Percentiles rank a stretch among this genome's conserved stretches.
Evolutionary conservation across 768 basidiomycete species (phyloP).

Genomic region (Pleurotus sapidus): DNA sequence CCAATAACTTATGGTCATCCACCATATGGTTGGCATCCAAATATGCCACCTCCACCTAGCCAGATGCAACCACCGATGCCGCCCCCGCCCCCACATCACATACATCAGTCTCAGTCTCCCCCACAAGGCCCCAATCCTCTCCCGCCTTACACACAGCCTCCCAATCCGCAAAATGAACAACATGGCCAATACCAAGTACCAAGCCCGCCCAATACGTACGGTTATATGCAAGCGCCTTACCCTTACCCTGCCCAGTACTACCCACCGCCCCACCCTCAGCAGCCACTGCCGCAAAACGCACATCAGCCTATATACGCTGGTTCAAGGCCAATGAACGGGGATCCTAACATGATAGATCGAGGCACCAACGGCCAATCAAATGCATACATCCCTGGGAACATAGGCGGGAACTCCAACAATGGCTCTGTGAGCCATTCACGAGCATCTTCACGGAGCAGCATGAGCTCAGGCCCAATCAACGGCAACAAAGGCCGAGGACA

Average conservation of each 20-base stretch:
- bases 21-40: constrained; percentile 36
- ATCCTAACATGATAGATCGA: constrained; percentile 18
- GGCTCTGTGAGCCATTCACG: constrained; percentile 26
- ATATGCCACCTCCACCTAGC: constrained; percentile 18
- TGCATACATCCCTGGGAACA: constrained; percentile 19
- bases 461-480: constrained; percentile 12
- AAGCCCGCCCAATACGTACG: constrained; percentile 19
- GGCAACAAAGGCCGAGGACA: constrained; percentile 17
- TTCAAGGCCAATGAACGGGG: constrained; percentile 16
- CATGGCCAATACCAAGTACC: too few relatives aligned
- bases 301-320: constrained; percentile 12
- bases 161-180: constrained; percentile 6
- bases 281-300: constrained; percentile 17
- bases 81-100: constrained; percentile 16
- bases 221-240: constrained; percentile 28
- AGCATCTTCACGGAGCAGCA: constrained; percentile 25
- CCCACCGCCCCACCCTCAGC: constrained; percentile 27
- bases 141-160: constrained; percentile 5
- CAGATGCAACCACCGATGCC: constrained; percentile 10
- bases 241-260: constrained; percentile 32
- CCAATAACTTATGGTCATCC: constrained; percentile 27
- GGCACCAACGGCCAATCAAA: constrained; percentile 26
- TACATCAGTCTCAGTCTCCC: constrained; percentile 10
- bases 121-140: constrained; percentile 2
- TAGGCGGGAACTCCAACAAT: constrained; percentile 13